Conservation (phyloP, 768 basidiomycete genomes). For the Strobilomyces dryophilus region DNA sequence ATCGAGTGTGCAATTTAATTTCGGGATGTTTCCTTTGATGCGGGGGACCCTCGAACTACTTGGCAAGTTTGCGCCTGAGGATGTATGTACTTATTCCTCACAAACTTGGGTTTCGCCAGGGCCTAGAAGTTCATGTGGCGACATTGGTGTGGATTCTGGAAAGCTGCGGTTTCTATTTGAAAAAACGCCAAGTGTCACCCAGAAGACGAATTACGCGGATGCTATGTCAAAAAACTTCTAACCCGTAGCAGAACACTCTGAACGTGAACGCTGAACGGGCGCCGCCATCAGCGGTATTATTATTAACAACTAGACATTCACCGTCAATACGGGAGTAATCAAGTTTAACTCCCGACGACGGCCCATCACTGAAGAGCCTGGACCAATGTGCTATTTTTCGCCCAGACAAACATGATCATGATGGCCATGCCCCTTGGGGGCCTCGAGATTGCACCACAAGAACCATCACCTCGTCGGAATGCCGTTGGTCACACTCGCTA, state of each 20-base stretch:
- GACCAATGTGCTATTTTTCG: neutral
- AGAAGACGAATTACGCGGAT: constrained; percentile 13
- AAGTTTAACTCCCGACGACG: neutral
- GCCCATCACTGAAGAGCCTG: neutral
- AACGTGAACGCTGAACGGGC: constrained; percentile 1
- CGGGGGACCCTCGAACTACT: constrained; percentile 4
- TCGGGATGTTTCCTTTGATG: constrained; percentile 13
- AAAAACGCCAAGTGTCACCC: neutral
- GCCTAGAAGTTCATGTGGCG: neutral
- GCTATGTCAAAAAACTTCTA: constrained; percentile 4
- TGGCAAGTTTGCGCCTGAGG: constrained; percentile 11
- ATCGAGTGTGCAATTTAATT: constrained; percentile 26
- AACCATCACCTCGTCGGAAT: neutral
- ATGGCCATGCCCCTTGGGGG: neutral
- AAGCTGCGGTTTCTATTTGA: neutral
- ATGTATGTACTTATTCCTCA: constrained; percentile 1
- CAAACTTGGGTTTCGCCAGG: constrained; percentile 12
- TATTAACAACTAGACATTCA: constrained; percentile 13
- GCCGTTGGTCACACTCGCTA: neutral
- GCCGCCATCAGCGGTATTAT: constrained; percentile 3
- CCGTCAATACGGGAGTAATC: constrained; percentile 3
- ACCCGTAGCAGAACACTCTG: constrained; percentile 1
- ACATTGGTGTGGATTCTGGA: neutral
- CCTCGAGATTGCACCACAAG: neutral
- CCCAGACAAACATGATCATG: neutral